Conservation (phyloP, 2,329 filamentous ascomycete genomes). For the Cladosporium sp. region DNA sequence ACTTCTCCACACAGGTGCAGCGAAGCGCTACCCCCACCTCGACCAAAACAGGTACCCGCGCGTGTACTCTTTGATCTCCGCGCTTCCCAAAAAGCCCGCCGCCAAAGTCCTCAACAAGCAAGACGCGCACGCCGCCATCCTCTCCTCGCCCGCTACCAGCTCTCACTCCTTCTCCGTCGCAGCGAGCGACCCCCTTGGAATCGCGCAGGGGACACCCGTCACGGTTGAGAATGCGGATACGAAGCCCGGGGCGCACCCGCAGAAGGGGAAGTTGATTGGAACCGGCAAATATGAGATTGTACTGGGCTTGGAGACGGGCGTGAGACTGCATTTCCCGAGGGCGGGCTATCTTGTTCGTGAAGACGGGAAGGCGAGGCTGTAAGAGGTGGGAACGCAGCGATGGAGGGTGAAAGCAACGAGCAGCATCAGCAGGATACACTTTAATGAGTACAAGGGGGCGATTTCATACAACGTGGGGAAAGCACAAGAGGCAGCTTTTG, state of each 20-base stretch:
- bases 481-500: too few species aligned
- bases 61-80: conserved; percentile 13
- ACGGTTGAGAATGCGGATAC: conserved; percentile 14
- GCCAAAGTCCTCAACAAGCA: too few species aligned
- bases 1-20: not conserved
- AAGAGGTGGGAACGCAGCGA: not conserved
- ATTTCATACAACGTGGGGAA: too few species aligned
- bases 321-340: conserved; percentile 34
- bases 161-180: too few species aligned
- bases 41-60: conserved; percentile 13
- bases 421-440: too few species aligned
- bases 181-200: not conserved
- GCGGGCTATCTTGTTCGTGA: conserved; percentile 31
- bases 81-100: not conserved
- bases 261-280: conserved; percentile 25
- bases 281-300: conserved; percentile 22
- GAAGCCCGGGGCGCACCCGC: conserved; percentile 22
- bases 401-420: too few species aligned
- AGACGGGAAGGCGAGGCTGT: not conserved
- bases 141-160: too few species aligned
- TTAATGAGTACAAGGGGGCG: too few species aligned
- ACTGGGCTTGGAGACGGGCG: conserved; percentile 23
- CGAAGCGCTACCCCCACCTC: not conserved
- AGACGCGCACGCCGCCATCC: too few species aligned
- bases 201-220: conserved; percentile 13